These are phyloP conservation scores for Cordyceps cateniannulata DNA, from an alignment of 2,329 filamentous ascomycete genomes.

Conservation along the genomic window DNA sequence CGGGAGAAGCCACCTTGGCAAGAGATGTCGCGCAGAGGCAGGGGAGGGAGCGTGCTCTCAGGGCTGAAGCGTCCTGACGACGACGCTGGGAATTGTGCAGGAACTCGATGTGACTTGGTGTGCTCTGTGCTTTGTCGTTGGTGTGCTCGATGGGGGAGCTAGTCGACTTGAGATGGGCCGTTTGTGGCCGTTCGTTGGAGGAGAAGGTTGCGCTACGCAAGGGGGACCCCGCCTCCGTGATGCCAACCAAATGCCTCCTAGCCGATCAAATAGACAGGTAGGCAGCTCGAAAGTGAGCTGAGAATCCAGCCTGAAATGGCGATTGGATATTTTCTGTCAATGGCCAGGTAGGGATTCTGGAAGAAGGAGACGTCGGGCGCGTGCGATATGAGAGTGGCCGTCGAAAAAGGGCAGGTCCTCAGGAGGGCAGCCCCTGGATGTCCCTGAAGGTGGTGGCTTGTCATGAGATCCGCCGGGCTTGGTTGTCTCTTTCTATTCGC, in stretches of 20 bases:
- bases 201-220: neutral
- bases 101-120: neutral
- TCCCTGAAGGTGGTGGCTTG: neutral
- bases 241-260: neutral
- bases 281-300: neutral
- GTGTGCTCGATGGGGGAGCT: neutral
- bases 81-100: neutral
- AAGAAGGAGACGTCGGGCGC: neutral
- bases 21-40: neutral
- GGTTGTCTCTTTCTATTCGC: neutral
- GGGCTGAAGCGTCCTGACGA: neutral
- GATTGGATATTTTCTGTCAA: neutral
- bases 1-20: neutral
- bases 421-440: neutral
- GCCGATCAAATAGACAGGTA: neutral
- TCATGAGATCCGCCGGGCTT: neutral
- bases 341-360: neutral
- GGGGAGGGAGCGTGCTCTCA: neutral
- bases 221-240: conserved; percentile 1
- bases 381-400: neutral
- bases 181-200: neutral
- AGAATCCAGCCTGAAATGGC: neutral
- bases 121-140: neutral
- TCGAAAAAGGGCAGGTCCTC: neutral
- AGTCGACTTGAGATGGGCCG: conserved; percentile 1